Conservation (phyloP, 306 rosid genomes). For the Elaeagnus macrophylla region DNA sequence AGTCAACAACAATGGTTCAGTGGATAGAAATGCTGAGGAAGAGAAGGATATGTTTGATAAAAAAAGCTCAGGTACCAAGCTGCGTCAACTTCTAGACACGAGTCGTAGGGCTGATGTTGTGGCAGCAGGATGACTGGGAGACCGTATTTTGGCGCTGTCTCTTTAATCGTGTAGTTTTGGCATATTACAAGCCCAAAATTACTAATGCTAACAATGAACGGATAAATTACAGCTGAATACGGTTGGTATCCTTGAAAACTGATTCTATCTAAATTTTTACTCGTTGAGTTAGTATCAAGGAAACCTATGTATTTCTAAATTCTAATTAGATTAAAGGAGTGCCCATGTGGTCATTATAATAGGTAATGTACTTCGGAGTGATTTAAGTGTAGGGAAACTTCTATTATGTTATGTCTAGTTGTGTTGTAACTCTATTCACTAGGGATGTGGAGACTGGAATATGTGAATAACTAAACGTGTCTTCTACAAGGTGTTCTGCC, state of each 20-base stretch:
- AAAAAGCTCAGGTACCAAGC: constrained; percentile 61
- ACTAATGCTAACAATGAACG: constrained; percentile 56
- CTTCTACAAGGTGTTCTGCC: no score
- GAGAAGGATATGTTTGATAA: constrained; percentile 56
- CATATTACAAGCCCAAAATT: constrained; percentile 88
- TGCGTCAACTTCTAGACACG: constrained; percentile 76
- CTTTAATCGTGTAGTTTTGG: constrained; percentile 70
- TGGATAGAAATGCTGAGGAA: constrained; percentile 44
- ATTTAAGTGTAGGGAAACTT: constrained; percentile 8
- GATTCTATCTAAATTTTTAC: constrained; percentile 43
- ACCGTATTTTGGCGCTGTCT: constrained; percentile 19
- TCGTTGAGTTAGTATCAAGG: constrained; percentile 12
- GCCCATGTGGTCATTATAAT: constrained; percentile 23
- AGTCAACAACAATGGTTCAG: constrained; percentile 50
- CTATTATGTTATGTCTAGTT: constrained; percentile 6
- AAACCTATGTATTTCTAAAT: constrained; percentile 12
- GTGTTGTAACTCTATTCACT: constrained; percentile 13
- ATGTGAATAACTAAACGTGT: not conserved
- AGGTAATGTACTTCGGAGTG: constrained; percentile 56
- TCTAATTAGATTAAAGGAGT: constrained; percentile 26
- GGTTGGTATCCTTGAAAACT: constrained; percentile 29
- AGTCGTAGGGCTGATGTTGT: constrained; percentile 82
- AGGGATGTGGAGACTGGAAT: constrained; percentile 14
- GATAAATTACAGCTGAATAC: constrained; percentile 29
- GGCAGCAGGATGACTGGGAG: constrained; percentile 59